Base-by-base conservation (phyloP, 2,329 filamentous ascomycete species). In the Xylariales sp. region DNA sequence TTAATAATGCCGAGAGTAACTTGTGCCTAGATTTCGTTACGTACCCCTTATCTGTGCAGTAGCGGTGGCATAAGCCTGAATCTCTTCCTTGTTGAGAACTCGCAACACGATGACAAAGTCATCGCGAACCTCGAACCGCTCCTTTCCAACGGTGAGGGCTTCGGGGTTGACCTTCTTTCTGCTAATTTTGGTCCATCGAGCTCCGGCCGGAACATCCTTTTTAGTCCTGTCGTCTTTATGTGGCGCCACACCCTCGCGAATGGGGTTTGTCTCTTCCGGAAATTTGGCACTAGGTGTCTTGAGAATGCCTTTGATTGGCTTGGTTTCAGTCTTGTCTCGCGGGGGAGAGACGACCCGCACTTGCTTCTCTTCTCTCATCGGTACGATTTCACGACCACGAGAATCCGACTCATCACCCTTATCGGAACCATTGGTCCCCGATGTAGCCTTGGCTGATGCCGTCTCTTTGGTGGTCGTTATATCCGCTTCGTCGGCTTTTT, bases 71-170 rank as follows among this genome's bases (percentile, higher is more conserved):
- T 97, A 94, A 41, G 89, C 90, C 79, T 97, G 91, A 64, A 98
- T 97, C 76, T 98, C 94, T 73, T 97, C 93, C 79, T 92, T 93
- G 55, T 89, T 92, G 77, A 98, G 80, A 7, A 97, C 95, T 64
- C 94, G 86, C 64, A 98, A 84, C 2, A 97, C 94, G 78, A 97
- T 97, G 67, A 98, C 94, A 79, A 94, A 97, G 76, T 97, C 94
- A 67, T 94, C 88, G n/a, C 94, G 88, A 74, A 97, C 92, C 80
- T 98, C 95, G 73, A 92, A 98, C 36, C 95, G 87, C 81, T 97
- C 94, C 74, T 96, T 92, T n/a, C 92, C 92, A 69, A 92, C 87
- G 65, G 93, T 91, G 54, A 98, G 82, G 0, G 94, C 94, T 73
- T 95, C 92, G 0, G 94, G 94, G 73, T 97, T 97, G 74, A 98